These are phyloP conservation scores for Cochlearia excelsa DNA, from an alignment of 345 rosid genomes.

Conservation along the genomic window DNA sequence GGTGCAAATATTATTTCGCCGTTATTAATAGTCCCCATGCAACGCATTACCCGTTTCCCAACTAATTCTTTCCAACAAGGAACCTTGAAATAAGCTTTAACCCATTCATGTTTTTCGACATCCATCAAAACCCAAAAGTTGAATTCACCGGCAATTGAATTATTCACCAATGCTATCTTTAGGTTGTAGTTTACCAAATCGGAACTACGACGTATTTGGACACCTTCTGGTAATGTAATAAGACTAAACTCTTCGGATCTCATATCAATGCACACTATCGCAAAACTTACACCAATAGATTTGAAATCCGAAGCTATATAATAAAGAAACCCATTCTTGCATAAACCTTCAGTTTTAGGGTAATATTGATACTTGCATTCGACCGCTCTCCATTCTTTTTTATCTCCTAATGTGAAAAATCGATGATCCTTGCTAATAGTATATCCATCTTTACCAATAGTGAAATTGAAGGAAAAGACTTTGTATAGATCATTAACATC, in stretches of 20 bases:
- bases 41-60: background rate
- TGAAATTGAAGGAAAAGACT: background rate
- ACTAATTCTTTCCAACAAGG: background rate
- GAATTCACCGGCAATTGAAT: background rate
- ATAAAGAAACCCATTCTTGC: background rate
- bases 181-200: background rate
- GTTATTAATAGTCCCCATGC: background rate
- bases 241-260: background rate
- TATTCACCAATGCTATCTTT: background rate
- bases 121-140: background rate
- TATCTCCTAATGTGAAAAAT: background rate
- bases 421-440: background rate
- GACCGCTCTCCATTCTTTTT: background rate
- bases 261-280: background rate
- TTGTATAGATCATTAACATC: background rate
- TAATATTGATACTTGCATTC: background rate
- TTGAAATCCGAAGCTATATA: background rate
- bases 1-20: background rate
- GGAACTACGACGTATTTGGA: background rate
- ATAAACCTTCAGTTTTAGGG: background rate
- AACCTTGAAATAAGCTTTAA: background rate
- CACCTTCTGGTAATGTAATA: background rate
- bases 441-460: background rate
- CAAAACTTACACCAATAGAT: too few relatives aligned
- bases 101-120: background rate